Evolutionary conservation across 2,329 filamentous ascomycete genomes (phyloP), one percentile per base, ranked within the genome.

Genomic region (Diplodia intermedia): DNA sequence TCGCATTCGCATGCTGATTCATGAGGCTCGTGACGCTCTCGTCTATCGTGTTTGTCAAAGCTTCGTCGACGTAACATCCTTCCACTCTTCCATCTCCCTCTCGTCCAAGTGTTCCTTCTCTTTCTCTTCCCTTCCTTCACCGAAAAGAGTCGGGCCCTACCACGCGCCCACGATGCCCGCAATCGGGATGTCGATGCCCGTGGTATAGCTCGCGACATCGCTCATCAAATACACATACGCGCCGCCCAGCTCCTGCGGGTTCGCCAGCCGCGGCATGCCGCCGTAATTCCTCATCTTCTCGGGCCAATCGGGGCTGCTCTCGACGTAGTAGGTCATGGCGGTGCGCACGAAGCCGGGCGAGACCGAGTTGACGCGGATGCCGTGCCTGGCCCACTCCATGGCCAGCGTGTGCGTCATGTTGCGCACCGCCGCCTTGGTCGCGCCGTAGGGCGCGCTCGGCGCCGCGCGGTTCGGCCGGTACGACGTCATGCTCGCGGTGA

Each of bases 211-310:
- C 12, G 82, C 81, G 54, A 77, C 75, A 57, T 84, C 83, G 40
- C 80, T 82, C 33, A 84, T 70, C 52, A 84, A 73, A 70, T 84
- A 84, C 20, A 83, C 82, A 71, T 83, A 85, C 0, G 82, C 83
- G 53, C 82, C 82, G 18, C 82, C 82, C 9, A 85, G 73, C 73
- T 86, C 84, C 72, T 84, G 81, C 4, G 84, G 82, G 71, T 85
- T 79, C 0, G 83, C 84, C 63, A 86, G 71, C 20, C 84, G 76
- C 3, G 83, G 82, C 76, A 86, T 84, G 1, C 83, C 84, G 9
- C 84, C 83, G 71, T 86, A 86, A 71, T 86, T 86, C 73, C 84
- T 81, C 71, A 86, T 78, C 75, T 86, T 84, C 69, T 82, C 74
- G 57, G 84, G 81, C 82, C 83, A 86, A 69, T 86, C 84, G 0